Base-by-base conservation (phyloP, 768 basidiomycete genomes). In the Hebeloma cylindrosporum region DNA sequence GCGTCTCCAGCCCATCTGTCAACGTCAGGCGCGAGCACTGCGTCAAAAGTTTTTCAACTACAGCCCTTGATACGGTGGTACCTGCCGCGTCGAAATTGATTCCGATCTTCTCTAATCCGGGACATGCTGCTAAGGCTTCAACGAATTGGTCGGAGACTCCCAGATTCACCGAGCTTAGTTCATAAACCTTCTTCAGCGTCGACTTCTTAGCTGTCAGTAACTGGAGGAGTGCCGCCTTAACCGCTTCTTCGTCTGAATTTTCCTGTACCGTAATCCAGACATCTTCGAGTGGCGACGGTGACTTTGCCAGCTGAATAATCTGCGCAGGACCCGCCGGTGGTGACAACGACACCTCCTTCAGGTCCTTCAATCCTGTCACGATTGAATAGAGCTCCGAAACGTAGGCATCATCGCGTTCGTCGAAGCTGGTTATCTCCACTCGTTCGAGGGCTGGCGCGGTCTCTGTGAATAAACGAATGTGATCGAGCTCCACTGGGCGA, bases 21-120 rank as follows among this genome's bases (percentile, higher is more conserved):
- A 48, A 26, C 17, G 7, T 23, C 13, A 48, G 40, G 39, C 29
- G 16, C 14, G 46, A 40, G 28, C 46, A 48, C 16, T 48, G 23
- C 5, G 10, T 48, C 10, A 48, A 25, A 10, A 48, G 31, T n/a
- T 21, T 14, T 3, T 48, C 26, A 8, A 41, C 30, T 5, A 40
- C 16, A 11, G 39, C 23, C 10, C 13, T 8, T 8, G 26, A 28
- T 11, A 42, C 17, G 40, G 10, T 7, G 13, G 13, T 13, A 20
- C 25, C 16, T 7, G 17, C 18, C 16, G 30, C 8, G 14, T 31
- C 45, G 14, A 42, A 33, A n/a, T 40, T 26, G 25, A 48, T 28
- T 11, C n/a, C 9, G 20, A 48, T 14, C 8, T 26, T 16, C 11
- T 48, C 33, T 7, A 48, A 18, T 16, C 26, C 18, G 21, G 46